Evolutionary conservation across 495 filamentous ascomycete genomes (phyloP).

Genomic region (Emericellopsis terricola): DNA sequence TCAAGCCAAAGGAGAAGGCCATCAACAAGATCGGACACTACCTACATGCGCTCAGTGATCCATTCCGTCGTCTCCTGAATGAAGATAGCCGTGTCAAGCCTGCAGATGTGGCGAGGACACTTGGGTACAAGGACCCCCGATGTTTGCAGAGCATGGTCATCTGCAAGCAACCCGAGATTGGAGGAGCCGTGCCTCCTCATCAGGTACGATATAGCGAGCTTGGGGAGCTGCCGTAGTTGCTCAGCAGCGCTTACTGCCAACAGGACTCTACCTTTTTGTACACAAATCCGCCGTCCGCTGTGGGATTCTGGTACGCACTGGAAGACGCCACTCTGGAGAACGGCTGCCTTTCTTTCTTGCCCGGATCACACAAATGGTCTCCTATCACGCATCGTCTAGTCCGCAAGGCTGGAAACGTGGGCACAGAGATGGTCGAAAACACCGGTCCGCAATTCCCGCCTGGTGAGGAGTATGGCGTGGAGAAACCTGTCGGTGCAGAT

Average conservation of each 20-base stretch:
- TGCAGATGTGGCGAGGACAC: conserved; percentile 44
- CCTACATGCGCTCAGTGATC: conserved; percentile 55
- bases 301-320: conserved; percentile 90
- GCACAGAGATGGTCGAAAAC: conserved; percentile 34
- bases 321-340: conserved; percentile 78
- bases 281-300: conserved; percentile 73
- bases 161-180: conserved; percentile 94
- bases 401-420: conserved; percentile 29
- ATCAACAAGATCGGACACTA: conserved; percentile 97
- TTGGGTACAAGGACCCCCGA: conserved; percentile 57
- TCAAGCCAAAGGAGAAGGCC: conserved; percentile 59
- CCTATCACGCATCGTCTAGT: conserved; percentile 57
- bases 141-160: conserved; percentile 90
- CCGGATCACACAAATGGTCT: conserved; percentile 54
- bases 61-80: conserved; percentile 44
- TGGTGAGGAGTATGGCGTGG: conserved; percentile 21
- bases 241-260: too few relatives aligned
- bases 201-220: too few relatives aligned
- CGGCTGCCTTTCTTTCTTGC: conserved; percentile 71
- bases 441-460: conserved; percentile 19
- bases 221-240: too few relatives aligned
- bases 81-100: conserved; percentile 12
- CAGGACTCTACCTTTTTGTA: conserved; percentile 77
- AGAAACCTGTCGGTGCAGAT: conserved; percentile 9
- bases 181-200: conserved; percentile 70